phyloP scores from a whole-genome alignment of 2,329 filamentous ascomycete species.

The Claviceps sorghi region DNA sequence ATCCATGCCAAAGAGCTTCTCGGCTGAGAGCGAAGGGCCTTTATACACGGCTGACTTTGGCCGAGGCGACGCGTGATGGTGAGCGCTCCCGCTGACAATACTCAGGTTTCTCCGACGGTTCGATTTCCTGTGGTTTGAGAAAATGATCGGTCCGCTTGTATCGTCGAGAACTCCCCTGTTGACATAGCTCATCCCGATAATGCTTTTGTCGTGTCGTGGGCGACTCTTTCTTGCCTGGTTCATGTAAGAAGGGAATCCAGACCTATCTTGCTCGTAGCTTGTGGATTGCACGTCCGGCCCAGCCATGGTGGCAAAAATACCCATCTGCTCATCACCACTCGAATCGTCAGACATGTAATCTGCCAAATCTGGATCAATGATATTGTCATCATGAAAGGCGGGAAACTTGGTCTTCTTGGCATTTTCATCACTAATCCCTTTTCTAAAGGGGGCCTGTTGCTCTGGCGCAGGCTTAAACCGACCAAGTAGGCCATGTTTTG shows the following conservation, averaged over 20 bases:
- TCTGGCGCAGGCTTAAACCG: constrained; percentile 56
- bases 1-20: constrained; percentile 36
- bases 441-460: constrained; percentile 78
- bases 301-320: constrained; percentile 65
- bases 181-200: constrained; percentile 53
- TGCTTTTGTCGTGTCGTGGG: constrained; percentile 57
- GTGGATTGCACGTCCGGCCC: constrained; percentile 47
- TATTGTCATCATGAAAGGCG: constrained; percentile 96
- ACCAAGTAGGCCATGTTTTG: constrained; percentile 70
- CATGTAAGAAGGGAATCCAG: constrained; percentile 57
- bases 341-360: constrained; percentile 94
- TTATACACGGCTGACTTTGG: constrained; percentile 43
- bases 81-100: constrained; percentile 55
- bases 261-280: constrained; percentile 59
- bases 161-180: constrained; percentile 54
- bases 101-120: constrained; percentile 69
- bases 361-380: constrained; percentile 91
- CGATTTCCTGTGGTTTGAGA: constrained; percentile 45
- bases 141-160: constrained; percentile 36
- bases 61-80: constrained; percentile 60
- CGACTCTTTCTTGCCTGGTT: constrained; percentile 63
- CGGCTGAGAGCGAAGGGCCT: constrained; percentile 36
- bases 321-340: constrained; percentile 83
- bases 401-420: constrained; percentile 54
- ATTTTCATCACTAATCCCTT: constrained; percentile 50